Base-by-base conservation (phyloP, 306 rosid genomes). In the Hylodesmum podocarpum region DNA sequence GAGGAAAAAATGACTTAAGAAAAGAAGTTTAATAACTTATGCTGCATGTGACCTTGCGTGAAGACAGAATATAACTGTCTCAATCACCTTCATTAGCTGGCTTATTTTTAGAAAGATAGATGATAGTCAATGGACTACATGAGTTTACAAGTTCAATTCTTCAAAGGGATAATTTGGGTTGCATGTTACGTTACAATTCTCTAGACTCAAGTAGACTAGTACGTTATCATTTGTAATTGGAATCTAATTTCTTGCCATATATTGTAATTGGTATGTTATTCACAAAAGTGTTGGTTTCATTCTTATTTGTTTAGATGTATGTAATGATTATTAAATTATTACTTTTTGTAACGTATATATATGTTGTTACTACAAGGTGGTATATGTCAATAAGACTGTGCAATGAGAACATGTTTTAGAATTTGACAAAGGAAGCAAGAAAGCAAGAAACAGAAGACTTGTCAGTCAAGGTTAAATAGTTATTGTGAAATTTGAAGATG, bases 121-220 rank as follows among this genome's bases (percentile, higher is more conserved):
- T 1, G 37, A 9, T 16, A 66, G 75, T 69, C 53, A 75, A 75
- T 34, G 43, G 15, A 59, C 34, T 25, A 81, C 68, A 50, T 84
- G 70, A 76, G 27, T n/a, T n/a, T n/a, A n/a, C n/a, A 36, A 75
- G 46, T 71, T 55, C 54, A 65, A 76, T 61, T 80, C 87, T 76
- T 71, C 27, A 12, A 80, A 80, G 82, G n/a, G 47, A 76, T 41
- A 74, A 39, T 37, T 27, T 62, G 50, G 16, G 29, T 8, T 58
- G 13, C 24, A 25, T n/a, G 33, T 64, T 21, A 61, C 51, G 77
- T 62, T 62, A 69, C 44, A 68, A 66, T 53, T 31, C 14, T 55
- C 24, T 14, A 13, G 9, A 58, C 36, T 31, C 43, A 47, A 37
- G 39, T 40, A n/a, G n/a, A n/a, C n/a, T n/a, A n/a, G n/a, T 19